Base-by-base conservation (phyloP, 768 basidiomycete genomes). In the Dioszegia hungarica region DNA sequence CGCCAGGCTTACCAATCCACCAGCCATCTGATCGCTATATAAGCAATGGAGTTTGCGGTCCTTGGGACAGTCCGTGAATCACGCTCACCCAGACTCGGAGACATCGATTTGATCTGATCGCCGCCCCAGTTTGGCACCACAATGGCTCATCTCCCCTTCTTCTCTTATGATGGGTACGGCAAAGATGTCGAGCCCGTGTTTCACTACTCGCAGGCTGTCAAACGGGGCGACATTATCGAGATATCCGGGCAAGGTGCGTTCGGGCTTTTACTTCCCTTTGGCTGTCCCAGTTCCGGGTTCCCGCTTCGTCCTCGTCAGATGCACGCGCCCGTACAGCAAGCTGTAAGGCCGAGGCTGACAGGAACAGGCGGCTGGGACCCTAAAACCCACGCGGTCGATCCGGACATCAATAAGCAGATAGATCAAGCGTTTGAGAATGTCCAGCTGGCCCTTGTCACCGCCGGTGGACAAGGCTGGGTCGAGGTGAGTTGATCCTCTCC, bases 381-480 rank as follows among this genome's bases (percentile, higher is more conserved):
- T n/a, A 43, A 59, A n/a, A 53, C 49, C 20, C 46, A 34, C 11
- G 57, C 41, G 29, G 44, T 59, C 37, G 24, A 47, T 39, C 19
- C 39, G 44, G 54, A 55, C 12, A 39, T 65, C 46, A 43, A 54
- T 33, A 47, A 28, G 28, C 57, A 56, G 51, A 50, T 65, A 39
- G 57, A 59, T 22, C 51, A 60, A 27, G 64, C 64, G 0, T 62
- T 66, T 45, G 33, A 51, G 58, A 66, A 62, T 43, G 57, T 66
- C n/a, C 57, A 66, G 8, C 17, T 50, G 6, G 43, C 48, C 1
- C 44, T 66, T 22, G 53, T 41, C 24, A 51, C 38, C 20, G 60
- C 61, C 2, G 64, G 64, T 33, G 61, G 60, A 2, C 56, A 60
- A 34, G 63, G 63, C 17, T 65, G 56, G 56, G 37, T 50, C n/a